A percentile compares a stretch with the other conserved stretches of the same genome.
phyloP scores from a whole-genome alignment of 352 stramenopile genomes.

The Pythium myriotylum region DNA sequence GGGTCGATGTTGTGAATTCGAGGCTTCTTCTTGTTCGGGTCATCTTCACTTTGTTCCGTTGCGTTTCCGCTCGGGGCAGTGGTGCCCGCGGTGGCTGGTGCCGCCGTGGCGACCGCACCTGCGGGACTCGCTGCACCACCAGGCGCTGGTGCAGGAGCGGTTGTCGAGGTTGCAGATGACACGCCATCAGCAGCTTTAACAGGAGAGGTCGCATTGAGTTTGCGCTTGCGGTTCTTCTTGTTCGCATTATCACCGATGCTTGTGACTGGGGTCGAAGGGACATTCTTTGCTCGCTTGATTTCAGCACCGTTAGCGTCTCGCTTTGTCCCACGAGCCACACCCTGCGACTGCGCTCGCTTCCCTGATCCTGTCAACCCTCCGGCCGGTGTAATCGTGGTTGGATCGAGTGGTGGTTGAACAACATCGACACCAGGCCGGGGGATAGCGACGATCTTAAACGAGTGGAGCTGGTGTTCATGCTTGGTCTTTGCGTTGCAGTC shows the following conservation, averaged over 20 bases:
- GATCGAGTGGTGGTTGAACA: constrained; percentile 28
- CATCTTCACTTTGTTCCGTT: constrained; percentile 39
- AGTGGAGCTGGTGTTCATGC: constrained; percentile 91
- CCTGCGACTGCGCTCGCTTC: constrained; percentile 36
- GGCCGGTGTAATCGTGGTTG: constrained; percentile 22
- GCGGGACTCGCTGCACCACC: background rate
- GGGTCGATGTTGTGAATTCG: constrained; percentile 90
- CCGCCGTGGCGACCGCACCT: background rate
- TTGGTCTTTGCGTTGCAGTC: constrained; percentile 93
- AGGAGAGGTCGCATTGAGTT: constrained; percentile 52
- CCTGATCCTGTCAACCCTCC: constrained; percentile 22
- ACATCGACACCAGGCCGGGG: constrained; percentile 62
- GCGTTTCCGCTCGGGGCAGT: background rate
- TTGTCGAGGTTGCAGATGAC: background rate
- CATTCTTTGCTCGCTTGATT: constrained; percentile 31
- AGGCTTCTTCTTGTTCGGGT: constrained; percentile 91
- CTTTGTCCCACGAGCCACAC: constrained; percentile 31
- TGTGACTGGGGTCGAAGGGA: constrained; percentile 2
- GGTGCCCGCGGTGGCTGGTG: background rate
- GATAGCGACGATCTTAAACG: constrained; percentile 93
- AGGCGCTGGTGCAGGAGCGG: background rate
- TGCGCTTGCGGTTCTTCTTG: constrained; percentile 67
- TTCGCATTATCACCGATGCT: constrained; percentile 32
- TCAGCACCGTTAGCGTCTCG: constrained; percentile 29
- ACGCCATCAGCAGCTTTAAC: constrained; percentile 15